Evolutionary conservation across 495 filamentous ascomycete genomes (phyloP), one percentile per base, ranked within the genome.

Genomic region (Sabuloglossum arenarium): DNA sequence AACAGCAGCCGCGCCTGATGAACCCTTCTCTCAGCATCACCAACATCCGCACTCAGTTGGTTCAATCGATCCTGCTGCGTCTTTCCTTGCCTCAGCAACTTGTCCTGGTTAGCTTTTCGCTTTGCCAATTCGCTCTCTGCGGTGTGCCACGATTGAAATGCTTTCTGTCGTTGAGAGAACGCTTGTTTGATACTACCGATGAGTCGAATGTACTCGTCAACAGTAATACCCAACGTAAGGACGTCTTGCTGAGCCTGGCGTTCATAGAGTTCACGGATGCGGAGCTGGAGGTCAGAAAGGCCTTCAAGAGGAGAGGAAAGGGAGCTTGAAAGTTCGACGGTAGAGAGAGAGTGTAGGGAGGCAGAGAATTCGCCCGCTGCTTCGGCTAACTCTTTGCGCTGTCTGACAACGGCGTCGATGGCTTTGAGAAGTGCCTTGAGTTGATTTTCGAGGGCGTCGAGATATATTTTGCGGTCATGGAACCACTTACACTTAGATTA

Each of bases 181-280:
- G 93, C 84, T 52, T 81, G 85, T 71, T 97, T 97, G 60, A 95
- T 81, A 60, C 81, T 87, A 30, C 85, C 87, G 61, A 97, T 98
- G 39, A 98, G 69, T 10, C 91, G 87, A 63, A 98, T 90, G 69
- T 98, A 98, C 69, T 98, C 91, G 60, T 98, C 91, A 53, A 98
- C 85, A 37, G 93, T 95, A 62, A 96, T 97, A 21, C 93, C 93
- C 21, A 98, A 75, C 0, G 91, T 98, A 29, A 98, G 75, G 32
- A 97, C 82, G 66, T 98, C 91, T 68, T 98, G 91, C 70, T 94
- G 88, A 6, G 91, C 91, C 69, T 98, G 91, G 24, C 91, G 86
- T 56, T 95, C 86, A 65, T 97, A 96, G 5, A 98, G 77, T 60
- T 97, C 91, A 52, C 85, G 81, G 61, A 98, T 94, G 39, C 90